Evolutionary conservation across 139 green algal genomes (phyloP).

Genomic region (Tetraselmis chui): DNA sequence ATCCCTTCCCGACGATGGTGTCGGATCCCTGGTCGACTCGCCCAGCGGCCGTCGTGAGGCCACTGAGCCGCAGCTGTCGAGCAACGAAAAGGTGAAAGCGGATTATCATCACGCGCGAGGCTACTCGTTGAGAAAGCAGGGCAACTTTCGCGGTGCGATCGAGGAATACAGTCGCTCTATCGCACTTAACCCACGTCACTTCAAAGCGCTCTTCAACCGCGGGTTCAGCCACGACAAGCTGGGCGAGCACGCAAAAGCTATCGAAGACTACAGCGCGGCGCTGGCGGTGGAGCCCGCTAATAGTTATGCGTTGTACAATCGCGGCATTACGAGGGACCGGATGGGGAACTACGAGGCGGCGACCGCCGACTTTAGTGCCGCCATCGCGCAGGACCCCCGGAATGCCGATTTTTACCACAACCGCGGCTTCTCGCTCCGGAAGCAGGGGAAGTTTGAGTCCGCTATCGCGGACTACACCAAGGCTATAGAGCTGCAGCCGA

Average conservation of each 20-base stretch:
- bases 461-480: slow-evolving; percentile 71
- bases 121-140: slow-evolving; percentile 55
- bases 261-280: slow-evolving; percentile 62
- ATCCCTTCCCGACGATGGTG: not conserved
- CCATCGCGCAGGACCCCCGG: slow-evolving; percentile 58
- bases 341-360: slow-evolving; percentile 50
- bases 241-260: slow-evolving; percentile 40
- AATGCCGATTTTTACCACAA: slow-evolving; percentile 89
- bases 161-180: slow-evolving; percentile 63
- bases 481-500: slow-evolving; percentile 61
- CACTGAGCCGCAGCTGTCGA: not conserved
- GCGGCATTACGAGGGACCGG: slow-evolving; percentile 66
- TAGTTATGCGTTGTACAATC: slow-evolving; percentile 76
- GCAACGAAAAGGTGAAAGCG: not conserved
- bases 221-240: slow-evolving; percentile 78
- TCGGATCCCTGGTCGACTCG: not conserved
- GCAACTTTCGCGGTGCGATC: slow-evolving; percentile 54
- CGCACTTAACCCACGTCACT: slow-evolving; percentile 50
- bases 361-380: slow-evolving; percentile 57
- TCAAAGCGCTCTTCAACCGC: slow-evolving; percentile 81
- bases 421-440: slow-evolving; percentile 76
- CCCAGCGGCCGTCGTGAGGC: not conserved
- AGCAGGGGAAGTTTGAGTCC: slow-evolving; percentile 56
- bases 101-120: slow-evolving; percentile 53
- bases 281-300: slow-evolving; percentile 50